These are phyloP conservation scores for Phoenix roebelenii DNA, from an alignment of 176 grass and related monocot genomes.

Conservation along the genomic window DNA sequence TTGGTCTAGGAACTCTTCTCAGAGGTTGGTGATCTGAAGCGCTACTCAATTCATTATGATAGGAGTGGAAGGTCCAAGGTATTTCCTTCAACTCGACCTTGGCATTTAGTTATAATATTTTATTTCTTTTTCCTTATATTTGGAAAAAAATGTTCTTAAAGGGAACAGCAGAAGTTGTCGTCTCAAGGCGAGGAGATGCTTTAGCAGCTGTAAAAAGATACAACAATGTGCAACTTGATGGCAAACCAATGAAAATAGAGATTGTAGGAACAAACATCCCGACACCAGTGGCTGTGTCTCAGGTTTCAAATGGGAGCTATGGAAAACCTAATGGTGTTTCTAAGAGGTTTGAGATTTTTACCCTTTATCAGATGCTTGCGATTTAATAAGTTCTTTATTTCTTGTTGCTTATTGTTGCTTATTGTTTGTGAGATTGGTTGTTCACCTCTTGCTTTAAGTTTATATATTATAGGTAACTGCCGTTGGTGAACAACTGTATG, in stretches of 20 bases:
- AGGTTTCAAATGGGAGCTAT: conserved; percentile 30
- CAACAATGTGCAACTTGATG: conserved; percentile 97
- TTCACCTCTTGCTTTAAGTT: no score
- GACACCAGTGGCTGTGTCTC: conserved; percentile 35
- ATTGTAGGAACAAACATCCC: conserved; percentile 77
- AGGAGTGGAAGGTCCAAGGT: conserved; percentile 67
- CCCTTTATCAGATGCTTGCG: not conserved
- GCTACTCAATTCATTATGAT: no score
- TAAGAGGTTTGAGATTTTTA: conserved; percentile 38
- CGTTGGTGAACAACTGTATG: no score
- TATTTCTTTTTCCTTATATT: not conserved
- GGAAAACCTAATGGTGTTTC: conserved; percentile 16
- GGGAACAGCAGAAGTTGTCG: conserved; percentile 94
- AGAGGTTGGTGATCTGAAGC: no score
- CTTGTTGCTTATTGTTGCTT: not conserved
- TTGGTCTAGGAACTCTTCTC: not conserved
- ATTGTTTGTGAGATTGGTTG: not conserved
- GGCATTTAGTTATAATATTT: not conserved
- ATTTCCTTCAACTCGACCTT: conserved; percentile 2
- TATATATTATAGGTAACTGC: no score
- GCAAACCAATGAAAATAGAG: conserved; percentile 97
- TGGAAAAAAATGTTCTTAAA: conserved; percentile 14
- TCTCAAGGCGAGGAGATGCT: conserved; percentile 71
- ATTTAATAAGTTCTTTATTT: not conserved
- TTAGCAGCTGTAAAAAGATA: conserved; percentile 71